These are phyloP conservation scores for Musa troglodytarum DNA, from an alignment of 176 grass and related monocot species.

Conservation along the genomic window DNA sequence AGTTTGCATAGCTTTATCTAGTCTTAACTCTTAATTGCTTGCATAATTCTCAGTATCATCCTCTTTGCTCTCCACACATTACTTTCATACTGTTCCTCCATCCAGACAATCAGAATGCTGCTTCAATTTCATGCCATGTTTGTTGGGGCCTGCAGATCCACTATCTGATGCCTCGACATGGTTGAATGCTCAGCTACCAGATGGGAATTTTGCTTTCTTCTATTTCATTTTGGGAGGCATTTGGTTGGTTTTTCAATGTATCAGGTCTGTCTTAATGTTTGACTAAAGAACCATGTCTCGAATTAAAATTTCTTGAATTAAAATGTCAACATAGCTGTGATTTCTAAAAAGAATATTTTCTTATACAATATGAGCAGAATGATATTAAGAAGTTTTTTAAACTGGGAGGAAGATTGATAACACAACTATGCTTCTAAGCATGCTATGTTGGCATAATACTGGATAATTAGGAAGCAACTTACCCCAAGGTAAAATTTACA, in stretches of 20 bases:
- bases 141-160: not conserved
- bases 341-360: not conserved
- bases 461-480: too few relatives aligned
- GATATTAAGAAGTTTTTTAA: too few relatives aligned
- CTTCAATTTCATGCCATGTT: not conserved
- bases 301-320: not conserved
- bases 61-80: too few relatives aligned
- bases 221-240: not conserved
- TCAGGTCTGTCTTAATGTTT: not conserved
- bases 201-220: not conserved
- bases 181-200: not conserved
- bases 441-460: too few relatives aligned
- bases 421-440: too few relatives aligned
- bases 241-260: not conserved
- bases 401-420: too few relatives aligned
- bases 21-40: too few relatives aligned
- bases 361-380: not conserved
- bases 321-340: not conserved
- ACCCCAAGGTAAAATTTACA: too few relatives aligned
- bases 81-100: too few relatives aligned
- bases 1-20: too few relatives aligned
- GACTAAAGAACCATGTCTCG: not conserved
- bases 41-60: too few relatives aligned
- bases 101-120: too few relatives aligned
- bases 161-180: not conserved